Evolutionary conservation across 495 filamentous ascomycete species (phyloP).

Genomic region (Aspergillus panamensis): DNA sequence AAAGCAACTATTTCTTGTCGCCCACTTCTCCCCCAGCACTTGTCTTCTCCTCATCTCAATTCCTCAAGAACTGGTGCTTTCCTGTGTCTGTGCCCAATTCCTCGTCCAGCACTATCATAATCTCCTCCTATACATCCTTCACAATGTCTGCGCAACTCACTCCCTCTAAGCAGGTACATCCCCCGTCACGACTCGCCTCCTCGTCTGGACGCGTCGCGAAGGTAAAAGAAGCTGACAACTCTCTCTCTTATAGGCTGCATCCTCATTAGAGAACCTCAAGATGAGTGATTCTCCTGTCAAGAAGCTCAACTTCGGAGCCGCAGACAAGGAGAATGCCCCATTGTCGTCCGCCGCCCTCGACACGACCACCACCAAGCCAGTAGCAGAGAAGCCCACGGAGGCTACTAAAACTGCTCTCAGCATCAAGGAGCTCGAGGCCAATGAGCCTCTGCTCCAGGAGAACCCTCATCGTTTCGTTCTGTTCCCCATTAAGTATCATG

Average conservation of each 20-base stretch:
- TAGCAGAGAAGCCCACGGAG: conserved; percentile 46
- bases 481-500: conserved; percentile 99
- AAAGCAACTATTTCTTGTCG: conserved; percentile 31
- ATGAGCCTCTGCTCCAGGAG: conserved; percentile 91
- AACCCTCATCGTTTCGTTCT: conserved; percentile 96
- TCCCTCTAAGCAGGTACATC: conserved; percentile 80
- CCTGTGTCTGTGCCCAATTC: conserved; percentile 25
- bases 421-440: conserved; percentile 67
- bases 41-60: conserved; percentile 26
- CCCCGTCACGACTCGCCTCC: conserved; percentile 38
- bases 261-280: conserved; percentile 80
- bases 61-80: conserved; percentile 13
- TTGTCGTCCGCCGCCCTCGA: conserved; percentile 50
- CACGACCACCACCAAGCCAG: conserved; percentile 47
- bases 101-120: conserved; percentile 13
- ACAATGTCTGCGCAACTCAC: conserved; percentile 70
- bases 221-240: conserved; percentile 25
- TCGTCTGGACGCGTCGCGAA: conserved; percentile 34
- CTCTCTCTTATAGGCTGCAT: conserved; percentile 60
- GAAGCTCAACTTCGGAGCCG: conserved; percentile 73
- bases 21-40: conserved; percentile 21
- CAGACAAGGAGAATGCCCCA: conserved; percentile 80
- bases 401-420: conserved; percentile 50
- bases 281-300: conserved; percentile 86
- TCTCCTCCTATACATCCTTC: conserved; percentile 25